Percentiles rank a stretch among this genome's conserved stretches.
These are phyloP conservation scores for Eutrema salsugineum DNA, from an alignment of 441 rosid genomes.

Conservation along the genomic window DNA sequence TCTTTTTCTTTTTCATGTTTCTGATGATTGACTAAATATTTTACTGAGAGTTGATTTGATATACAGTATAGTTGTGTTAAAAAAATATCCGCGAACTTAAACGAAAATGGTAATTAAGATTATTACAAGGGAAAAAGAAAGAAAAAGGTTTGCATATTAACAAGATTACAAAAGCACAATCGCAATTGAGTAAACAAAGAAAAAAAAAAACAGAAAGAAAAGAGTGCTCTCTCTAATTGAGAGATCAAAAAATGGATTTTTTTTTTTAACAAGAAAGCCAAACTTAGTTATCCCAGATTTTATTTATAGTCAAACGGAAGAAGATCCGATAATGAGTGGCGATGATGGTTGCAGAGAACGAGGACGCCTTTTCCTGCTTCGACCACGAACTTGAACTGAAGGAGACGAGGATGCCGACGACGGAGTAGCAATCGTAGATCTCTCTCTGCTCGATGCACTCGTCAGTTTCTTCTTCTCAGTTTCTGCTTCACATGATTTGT, in stretches of 20 bases:
- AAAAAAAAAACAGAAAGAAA: constrained; percentile 8
- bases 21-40: neutral
- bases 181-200: neutral
- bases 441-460: constrained; percentile 40
- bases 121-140: neutral
- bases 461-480: constrained; percentile 52
- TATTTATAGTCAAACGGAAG: constrained; percentile 31
- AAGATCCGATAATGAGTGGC: constrained; percentile 45
- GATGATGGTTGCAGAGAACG: constrained; percentile 57
- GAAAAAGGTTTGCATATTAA: constrained; percentile 10
- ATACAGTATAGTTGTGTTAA: neutral
- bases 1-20: neutral
- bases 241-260: neutral
- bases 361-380: constrained; percentile 66
- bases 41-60: neutral
- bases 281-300: neutral
- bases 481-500: constrained; percentile 46
- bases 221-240: constrained; percentile 16
- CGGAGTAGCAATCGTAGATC: constrained; percentile 46
- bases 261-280: neutral
- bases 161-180: constrained; percentile 27
- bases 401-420: constrained; percentile 67
- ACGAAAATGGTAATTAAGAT: neutral
- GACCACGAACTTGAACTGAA: constrained; percentile 52
- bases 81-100: neutral